These are phyloP conservation scores for Phaseolus coccineus DNA, from an alignment of 331 rosid genomes.

Conservation along the genomic window DNA sequence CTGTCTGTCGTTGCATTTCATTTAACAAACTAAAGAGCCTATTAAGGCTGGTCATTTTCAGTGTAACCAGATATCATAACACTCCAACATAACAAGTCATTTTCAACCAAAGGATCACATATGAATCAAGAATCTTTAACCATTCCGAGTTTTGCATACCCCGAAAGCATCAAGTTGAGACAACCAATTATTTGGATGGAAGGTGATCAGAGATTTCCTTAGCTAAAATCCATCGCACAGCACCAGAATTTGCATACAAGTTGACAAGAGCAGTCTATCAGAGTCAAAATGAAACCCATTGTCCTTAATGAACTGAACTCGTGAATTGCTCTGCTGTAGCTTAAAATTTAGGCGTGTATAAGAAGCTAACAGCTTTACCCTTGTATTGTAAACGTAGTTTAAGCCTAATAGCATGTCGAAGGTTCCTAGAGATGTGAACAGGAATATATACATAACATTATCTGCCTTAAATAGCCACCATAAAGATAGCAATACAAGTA, in stretches of 20 bases:
- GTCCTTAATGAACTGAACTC: slow-evolving; percentile 60
- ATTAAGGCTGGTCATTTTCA: slow-evolving; percentile 80
- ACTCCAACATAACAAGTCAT: slow-evolving; percentile 89
- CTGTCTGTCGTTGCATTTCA: slow-evolving; percentile 59
- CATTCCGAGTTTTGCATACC: slow-evolving; percentile 70
- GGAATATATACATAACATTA: background rate
- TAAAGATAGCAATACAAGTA: background rate
- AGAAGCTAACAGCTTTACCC: background rate
- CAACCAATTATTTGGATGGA: slow-evolving; percentile 59
- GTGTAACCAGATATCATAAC: slow-evolving; percentile 88
- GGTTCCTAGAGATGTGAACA: background rate
- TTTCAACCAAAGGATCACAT: slow-evolving; percentile 72
- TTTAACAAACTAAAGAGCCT: slow-evolving; percentile 77
- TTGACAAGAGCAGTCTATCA: slow-evolving; percentile 70
- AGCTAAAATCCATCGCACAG: slow-evolving; percentile 65
- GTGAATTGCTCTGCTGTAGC: slow-evolving; percentile 67
- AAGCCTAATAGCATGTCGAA: background rate
- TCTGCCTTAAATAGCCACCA: background rate
- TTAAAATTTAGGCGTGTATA: slow-evolving; percentile 61
- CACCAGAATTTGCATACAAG: slow-evolving; percentile 79
- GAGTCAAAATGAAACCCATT: slow-evolving; percentile 47
- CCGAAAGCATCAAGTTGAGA: slow-evolving; percentile 78
- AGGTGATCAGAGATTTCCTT: slow-evolving; percentile 57
- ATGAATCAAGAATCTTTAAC: slow-evolving; percentile 66
- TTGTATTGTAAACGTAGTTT: background rate